Base-by-base conservation (phyloP, 805 yeast genomes). In the Schwanniomyces vanrijiae region DNA sequence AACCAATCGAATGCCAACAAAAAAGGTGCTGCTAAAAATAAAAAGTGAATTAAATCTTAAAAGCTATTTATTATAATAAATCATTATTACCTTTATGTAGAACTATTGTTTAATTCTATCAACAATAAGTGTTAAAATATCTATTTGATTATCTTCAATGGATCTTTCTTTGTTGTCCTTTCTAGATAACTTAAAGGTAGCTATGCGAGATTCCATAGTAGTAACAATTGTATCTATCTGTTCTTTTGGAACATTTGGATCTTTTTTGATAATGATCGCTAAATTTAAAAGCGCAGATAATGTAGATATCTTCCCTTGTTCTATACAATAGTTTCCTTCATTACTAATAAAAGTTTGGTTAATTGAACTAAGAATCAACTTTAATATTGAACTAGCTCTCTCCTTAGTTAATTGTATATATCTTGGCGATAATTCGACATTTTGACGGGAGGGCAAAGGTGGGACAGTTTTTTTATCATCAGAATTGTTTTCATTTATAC, bases 241-340 rank as follows among this genome's bases (percentile, higher is more conserved):
- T 2, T 47, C 41, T 28, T 58, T 51, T 6, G 51, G 41, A 8
- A 50, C 33, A 7, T 63, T 39, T 3, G 60, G 55, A 34, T 63
- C 55, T 4, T 49, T 50, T 45, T 65, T 67, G 29, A 70, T 46
- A 1, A 64, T 66, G 2, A 70, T 64, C 41, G 77, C 69, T 45
- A 87, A 71, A 56, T 85, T 85, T 52, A 86, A 62, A 61, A 76
- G 82, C 4, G 84, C 78, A 35, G 83, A 64, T 7, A 86, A 60
- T 2, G 77, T 66, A 35, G 78, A 70, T 34, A 81, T 62, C 14
- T 62, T 58, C 4, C 49, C 42, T 13, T 59, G 56, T 40, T 65
- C 58, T 13, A 65, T 55, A 20, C 43, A 53, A 46, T 49, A 55
- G 25, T 47, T 52, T 8, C 50, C 59, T 26, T 44, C 54, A 49